phyloP scores from a whole-genome alignment of 768 basidiomycete species.

The Termitomyces sp. region DNA sequence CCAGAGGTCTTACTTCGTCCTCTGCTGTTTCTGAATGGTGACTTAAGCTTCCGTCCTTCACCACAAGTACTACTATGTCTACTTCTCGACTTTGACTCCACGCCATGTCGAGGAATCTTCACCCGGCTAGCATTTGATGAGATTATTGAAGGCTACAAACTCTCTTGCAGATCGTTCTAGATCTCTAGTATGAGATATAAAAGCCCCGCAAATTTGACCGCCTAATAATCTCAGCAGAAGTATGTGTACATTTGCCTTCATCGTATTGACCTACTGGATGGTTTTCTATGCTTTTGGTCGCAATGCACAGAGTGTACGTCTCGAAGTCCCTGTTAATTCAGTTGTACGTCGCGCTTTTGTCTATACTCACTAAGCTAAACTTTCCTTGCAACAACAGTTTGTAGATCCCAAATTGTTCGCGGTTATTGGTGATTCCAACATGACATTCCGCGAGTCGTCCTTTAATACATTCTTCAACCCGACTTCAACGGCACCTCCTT shows the following conservation, averaged over 20 bases:
- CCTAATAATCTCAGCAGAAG: too few relatives aligned
- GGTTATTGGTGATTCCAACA: conserved; percentile 40
- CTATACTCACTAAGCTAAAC: not conserved
- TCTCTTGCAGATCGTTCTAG: too few relatives aligned
- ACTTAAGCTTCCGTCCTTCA: too few relatives aligned
- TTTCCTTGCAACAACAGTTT: conserved; percentile 29
- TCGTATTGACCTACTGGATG: not conserved
- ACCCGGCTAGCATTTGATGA: too few relatives aligned
- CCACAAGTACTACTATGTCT: too few relatives aligned
- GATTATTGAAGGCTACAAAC: too few relatives aligned
- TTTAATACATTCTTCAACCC: conserved; percentile 51
- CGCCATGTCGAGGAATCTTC: too few relatives aligned
- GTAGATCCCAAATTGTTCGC: conserved; percentile 45
- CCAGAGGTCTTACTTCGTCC: too few relatives aligned
- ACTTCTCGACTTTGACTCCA: too few relatives aligned
- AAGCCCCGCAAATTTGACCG: too few relatives aligned
- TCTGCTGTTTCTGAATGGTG: too few relatives aligned
- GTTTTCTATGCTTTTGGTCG: not conserved
- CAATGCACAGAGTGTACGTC: not conserved
- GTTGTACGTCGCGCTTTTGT: conserved; percentile 17
- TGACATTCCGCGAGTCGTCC: conserved; percentile 29
- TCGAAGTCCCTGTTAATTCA: conserved; percentile 23
- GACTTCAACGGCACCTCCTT: conserved; percentile 48
- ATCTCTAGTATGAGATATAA: too few relatives aligned
- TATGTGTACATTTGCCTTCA: not conserved